These are phyloP conservation scores for Colletotrichum sp. DNA, from an alignment of 2,329 filamentous ascomycete species.

Conservation along the genomic window DNA sequence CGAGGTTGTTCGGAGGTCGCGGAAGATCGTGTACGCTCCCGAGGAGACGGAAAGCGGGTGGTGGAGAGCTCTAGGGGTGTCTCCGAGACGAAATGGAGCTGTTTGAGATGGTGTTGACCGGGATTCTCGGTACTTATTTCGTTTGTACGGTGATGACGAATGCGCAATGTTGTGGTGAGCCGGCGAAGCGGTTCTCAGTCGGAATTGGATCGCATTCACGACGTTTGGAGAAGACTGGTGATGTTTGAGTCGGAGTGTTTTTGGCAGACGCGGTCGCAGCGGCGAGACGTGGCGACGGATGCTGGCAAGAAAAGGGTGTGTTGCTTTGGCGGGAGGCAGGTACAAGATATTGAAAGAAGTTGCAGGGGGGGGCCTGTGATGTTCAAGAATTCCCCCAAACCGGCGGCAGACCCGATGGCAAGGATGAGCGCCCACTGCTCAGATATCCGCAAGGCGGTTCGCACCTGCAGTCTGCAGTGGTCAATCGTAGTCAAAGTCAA, in stretches of 20 bases:
- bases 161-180: not conserved
- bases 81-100: slow-evolving; percentile 13
- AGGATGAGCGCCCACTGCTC: not conserved
- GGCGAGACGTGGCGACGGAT: not conserved
- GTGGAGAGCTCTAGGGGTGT: slow-evolving; percentile 13
- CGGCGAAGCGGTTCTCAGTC: not conserved
- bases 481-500: not conserved
- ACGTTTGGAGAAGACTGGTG: not conserved
- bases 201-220: not conserved
- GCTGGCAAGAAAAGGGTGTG: not conserved
- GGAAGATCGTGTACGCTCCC: slow-evolving; percentile 10
- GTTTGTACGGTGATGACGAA: not conserved
- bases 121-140: not conserved
- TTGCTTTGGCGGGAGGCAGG: not conserved
- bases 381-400: slow-evolving; percentile 4
- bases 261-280: not conserved
- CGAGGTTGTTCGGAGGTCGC: not conserved
- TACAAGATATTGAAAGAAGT: slow-evolving; percentile 8
- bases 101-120: slow-evolving; percentile 2
- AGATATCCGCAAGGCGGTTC: not conserved
- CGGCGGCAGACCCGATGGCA: slow-evolving; percentile 10
- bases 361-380: slow-evolving; percentile 10
- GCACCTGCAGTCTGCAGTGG: not conserved
- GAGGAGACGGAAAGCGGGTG: not conserved
- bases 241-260: not conserved